A percentile compares a stretch with the other conserved stretches of the same genome.
Evolutionary conservation across 345 rosid species (phyloP).

Genomic region (Cardiospermum halicacabum): DNA sequence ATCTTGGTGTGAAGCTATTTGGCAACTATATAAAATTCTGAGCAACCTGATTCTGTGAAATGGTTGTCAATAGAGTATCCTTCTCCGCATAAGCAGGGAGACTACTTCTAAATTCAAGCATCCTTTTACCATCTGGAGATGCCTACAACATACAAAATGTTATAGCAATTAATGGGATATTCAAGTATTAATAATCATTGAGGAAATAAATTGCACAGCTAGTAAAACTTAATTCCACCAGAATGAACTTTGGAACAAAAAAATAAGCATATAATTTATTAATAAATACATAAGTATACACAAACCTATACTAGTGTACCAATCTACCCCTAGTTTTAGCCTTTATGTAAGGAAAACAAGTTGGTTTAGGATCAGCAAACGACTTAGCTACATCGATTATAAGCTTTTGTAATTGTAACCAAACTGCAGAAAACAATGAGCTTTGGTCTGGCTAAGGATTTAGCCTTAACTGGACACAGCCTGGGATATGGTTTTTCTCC

Average conservation of each 20-base stretch:
- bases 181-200: background rate
- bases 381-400: background rate
- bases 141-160: conserved; percentile 33
- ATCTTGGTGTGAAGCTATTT: conserved; percentile 1
- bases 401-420: background rate
- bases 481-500: too few species aligned
- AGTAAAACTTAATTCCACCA: background rate
- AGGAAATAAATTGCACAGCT: too few species aligned
- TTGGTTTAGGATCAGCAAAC: background rate
- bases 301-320: background rate
- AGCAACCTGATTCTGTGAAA: conserved; percentile 71
- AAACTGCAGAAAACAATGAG: background rate
- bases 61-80: conserved; percentile 52
- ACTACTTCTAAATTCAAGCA: conserved; percentile 58
- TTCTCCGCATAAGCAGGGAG: conserved; percentile 83
- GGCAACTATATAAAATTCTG: background rate
- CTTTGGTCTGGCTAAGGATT: background rate
- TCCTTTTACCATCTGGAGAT: conserved; percentile 60
- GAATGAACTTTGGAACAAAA: background rate
- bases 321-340: background rate
- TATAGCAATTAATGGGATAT: background rate
- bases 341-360: conserved; percentile 2
- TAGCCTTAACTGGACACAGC: too few species aligned
- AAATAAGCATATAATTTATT: background rate
- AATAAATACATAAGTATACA: background rate